A percentile compares a stretch with the other conserved stretches of the same genome.
Evolutionary conservation across 1,284 basidiomycete genomes (phyloP).

Genomic region (Jaminaea rosea): DNA sequence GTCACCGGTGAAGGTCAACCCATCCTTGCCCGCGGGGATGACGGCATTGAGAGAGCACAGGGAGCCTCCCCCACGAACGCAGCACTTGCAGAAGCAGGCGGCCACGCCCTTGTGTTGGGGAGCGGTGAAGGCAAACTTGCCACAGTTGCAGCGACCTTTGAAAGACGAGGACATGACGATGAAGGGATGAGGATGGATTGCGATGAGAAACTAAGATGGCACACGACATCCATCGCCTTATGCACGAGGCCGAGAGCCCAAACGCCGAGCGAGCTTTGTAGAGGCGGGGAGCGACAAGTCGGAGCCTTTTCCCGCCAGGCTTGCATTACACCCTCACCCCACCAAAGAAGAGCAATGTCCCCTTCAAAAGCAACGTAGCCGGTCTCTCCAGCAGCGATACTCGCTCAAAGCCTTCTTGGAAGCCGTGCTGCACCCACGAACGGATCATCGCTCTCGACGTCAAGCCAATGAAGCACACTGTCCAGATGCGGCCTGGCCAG

Average conservation of each 20-base stretch:
- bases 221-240: too few relatives aligned
- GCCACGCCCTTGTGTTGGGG: neutral
- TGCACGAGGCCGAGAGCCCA: too few relatives aligned
- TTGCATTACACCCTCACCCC: too few relatives aligned
- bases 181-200: too few relatives aligned
- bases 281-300: too few relatives aligned
- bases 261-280: too few relatives aligned
- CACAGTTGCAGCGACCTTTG: slow-evolving; percentile 1
- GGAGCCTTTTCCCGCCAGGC: too few relatives aligned
- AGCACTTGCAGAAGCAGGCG: slow-evolving; percentile 1
- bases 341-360: too few relatives aligned
- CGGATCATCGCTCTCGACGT: neutral
- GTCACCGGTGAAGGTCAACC: neutral
- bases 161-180: too few relatives aligned
- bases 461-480: neutral
- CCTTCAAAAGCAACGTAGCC: too few relatives aligned
- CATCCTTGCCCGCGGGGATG: neutral
- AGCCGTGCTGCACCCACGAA: neutral
- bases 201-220: too few relatives aligned
- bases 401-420: neutral
- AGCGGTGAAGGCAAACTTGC: neutral
- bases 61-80: neutral
- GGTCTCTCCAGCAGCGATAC: too few relatives aligned
- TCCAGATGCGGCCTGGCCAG: neutral
- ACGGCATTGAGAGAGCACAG: neutral